Conservation (phyloP, 2,329 filamentous ascomycete genomes). For the Lanzia echinophila region DNA sequence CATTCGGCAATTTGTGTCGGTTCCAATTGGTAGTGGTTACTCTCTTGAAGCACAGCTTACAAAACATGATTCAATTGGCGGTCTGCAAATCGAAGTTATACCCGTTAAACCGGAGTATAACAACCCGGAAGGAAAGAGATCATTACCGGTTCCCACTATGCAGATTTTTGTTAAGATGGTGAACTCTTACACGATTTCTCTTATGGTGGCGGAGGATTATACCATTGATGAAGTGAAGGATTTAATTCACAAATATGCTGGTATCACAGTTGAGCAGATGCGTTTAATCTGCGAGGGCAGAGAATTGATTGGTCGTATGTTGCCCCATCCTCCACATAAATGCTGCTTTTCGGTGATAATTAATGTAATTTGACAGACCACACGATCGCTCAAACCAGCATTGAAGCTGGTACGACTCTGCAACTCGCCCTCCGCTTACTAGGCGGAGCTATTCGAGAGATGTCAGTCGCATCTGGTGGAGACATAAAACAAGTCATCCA, state of each 20-base stretch:
- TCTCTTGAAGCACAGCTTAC: slow-evolving; percentile 38
- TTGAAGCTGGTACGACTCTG: neutral
- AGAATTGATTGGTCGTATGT: neutral
- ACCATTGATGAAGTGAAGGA: neutral
- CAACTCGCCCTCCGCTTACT: neutral
- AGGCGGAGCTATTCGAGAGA: neutral
- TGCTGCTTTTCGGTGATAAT: neutral
- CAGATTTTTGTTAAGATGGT: slow-evolving; percentile 63
- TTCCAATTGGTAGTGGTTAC: slow-evolving; percentile 34
- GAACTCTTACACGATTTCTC: slow-evolving; percentile 59
- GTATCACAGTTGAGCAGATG: neutral
- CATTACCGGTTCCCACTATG: slow-evolving; percentile 39
- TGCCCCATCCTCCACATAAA: neutral
- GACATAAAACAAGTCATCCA: slow-evolving; percentile 4
- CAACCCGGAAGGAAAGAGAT: too few relatives aligned
- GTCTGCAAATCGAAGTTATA: slow-evolving; percentile 36
- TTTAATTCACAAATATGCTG: neutral
- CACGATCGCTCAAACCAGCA: neutral
- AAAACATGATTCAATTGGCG: slow-evolving; percentile 32
- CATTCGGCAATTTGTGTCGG: slow-evolving; percentile 40
- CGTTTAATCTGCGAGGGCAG: neutral
- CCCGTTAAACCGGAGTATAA: too few relatives aligned
- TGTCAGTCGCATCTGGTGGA: neutral
- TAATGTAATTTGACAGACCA: too few relatives aligned
- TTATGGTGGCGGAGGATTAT: slow-evolving; percentile 25